phyloP scores from a whole-genome alignment of 768 basidiomycete genomes.

The Pulveroboletus sp. region DNA sequence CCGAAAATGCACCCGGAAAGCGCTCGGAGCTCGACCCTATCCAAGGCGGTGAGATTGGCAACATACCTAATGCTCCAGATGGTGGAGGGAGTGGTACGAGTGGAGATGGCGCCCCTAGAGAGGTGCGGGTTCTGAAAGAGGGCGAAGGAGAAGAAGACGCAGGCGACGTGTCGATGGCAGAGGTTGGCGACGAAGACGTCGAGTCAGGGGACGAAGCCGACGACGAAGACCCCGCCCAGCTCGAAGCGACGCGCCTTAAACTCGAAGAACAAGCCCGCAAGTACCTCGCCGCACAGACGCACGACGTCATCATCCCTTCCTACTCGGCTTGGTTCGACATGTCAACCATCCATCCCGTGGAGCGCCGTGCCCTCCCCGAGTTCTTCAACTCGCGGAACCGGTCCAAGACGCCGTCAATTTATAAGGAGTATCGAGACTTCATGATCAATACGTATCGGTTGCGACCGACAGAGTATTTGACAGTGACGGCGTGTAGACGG shows the following conservation, averaged over 20 bases:
- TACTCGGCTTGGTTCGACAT: constrained; percentile 99
- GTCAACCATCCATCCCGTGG: constrained; percentile 87
- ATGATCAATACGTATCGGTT: constrained; percentile 99
- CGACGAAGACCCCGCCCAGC: constrained; percentile 79
- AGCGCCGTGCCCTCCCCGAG: constrained; percentile 89
- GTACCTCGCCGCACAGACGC: constrained; percentile 95
- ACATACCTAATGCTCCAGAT: constrained; percentile 47
- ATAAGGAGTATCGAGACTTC: constrained; percentile 99
- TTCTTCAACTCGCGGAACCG: constrained; percentile 97
- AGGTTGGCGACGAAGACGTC: constrained; percentile 68
- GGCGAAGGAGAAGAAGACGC: constrained; percentile 64
- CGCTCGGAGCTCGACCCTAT: constrained; percentile 86
- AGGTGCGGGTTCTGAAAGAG: constrained; percentile 39
- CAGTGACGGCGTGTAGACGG: constrained; percentile 92
- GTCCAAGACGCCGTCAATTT: constrained; percentile 93
- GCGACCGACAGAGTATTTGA: constrained; percentile 91
- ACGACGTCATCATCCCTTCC: constrained; percentile 94
- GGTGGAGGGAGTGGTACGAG: constrained; percentile 12
- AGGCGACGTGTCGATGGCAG: constrained; percentile 78
- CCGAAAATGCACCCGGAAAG: constrained; percentile 76
- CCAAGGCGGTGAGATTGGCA: constrained; percentile 71
- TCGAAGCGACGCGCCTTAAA: constrained; percentile 72
- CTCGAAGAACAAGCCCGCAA: constrained; percentile 86
- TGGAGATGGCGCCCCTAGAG: constrained; percentile 25
- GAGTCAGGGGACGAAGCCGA: constrained; percentile 80